Evolutionary conservation across 2,329 filamentous ascomycete species (phyloP).

Genomic region (Colletotrichum noveboracense): DNA sequence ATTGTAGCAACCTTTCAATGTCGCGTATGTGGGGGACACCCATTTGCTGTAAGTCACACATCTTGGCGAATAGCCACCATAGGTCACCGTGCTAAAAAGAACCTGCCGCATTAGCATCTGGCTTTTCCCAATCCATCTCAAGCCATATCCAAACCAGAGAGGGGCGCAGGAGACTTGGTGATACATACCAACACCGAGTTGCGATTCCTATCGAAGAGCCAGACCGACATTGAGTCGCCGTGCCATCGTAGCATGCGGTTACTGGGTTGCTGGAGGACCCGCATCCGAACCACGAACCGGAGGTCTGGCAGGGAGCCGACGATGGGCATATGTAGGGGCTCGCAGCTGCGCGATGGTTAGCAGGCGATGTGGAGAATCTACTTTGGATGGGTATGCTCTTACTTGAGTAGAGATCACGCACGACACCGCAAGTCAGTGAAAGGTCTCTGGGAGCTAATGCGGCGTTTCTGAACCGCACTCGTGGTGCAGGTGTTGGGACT

Average conservation of each 20-base stretch:
- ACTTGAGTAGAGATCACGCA: not conserved
- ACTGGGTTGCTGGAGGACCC: not conserved
- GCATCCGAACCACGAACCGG: not conserved
- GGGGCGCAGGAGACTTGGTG: not conserved
- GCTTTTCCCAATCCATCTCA: not conserved
- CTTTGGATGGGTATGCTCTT: not conserved
- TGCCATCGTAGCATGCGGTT: not conserved
- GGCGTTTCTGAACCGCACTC: not conserved
- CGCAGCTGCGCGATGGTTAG: not conserved
- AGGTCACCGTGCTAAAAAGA: not conserved
- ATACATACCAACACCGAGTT: not conserved
- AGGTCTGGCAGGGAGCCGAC: not conserved
- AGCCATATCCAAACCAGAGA: not conserved
- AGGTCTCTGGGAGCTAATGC: not conserved
- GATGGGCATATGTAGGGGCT: not conserved
- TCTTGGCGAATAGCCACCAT: not conserved
- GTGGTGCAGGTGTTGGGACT: not conserved
- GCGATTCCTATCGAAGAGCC: not conserved
- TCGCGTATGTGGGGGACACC: not conserved
- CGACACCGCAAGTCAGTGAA: not conserved
- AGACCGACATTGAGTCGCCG: not conserved
- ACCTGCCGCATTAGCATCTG: not conserved
- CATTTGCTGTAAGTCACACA: not conserved
- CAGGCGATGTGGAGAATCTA: not conserved
- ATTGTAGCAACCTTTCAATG: not conserved